Base-by-base conservation (phyloP, 495 filamentous ascomycete species). In the Apiosordaria backusii region DNA sequence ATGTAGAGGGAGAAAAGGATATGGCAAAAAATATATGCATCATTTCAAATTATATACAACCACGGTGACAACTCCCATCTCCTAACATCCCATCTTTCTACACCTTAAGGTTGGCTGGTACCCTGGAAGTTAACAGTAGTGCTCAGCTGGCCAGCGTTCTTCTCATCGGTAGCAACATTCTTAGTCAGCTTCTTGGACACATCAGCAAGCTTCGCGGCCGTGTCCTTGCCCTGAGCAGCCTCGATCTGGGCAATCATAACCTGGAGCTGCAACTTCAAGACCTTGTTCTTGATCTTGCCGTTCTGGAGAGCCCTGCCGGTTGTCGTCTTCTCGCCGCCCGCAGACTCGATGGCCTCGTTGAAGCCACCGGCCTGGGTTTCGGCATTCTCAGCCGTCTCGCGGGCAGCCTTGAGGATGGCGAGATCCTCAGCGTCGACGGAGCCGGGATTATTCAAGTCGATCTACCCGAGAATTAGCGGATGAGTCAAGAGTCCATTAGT, bases 241-340 rank as follows among this genome's bases (percentile, higher is more conserved):
- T 76, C 67, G 50, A 79, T 74, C 68, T 72, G 60, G 19, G 80
- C 66, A 9, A 52, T 64, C 61, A 79, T 53, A 13, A 78, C 74
- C 57, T 78, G 72, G 26, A 80, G 72, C 62, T 78, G 77, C 53
- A 84, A 72, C 74, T 84, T 84, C 50, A 84, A 73, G 57, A 84
- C 80, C 77, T 84, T 84, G 74, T 84, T 84, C 76, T 82, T 82
- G 67, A 82, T 84, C 72, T 84, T 84, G 65, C 82, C 82, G 55
- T 15, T 53, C 76, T 82, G 77, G n/a, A 82, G 74, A 5, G 76
- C 77, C 63, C 60, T 57, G 25, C 72, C 75, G 10, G 71, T 70
- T 1, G 71, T 52, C 9, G 76, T 73, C 19, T 63, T 60, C 13
- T 70, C 67, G 45, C 74, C 74, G 2, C 77, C 78, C 19, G 76